A percentile compares a stretch with the other conserved stretches of the same genome.
phyloP scores from a whole-genome alignment of 495 filamentous ascomycete species.

The Mycothermus thermophilus region DNA sequence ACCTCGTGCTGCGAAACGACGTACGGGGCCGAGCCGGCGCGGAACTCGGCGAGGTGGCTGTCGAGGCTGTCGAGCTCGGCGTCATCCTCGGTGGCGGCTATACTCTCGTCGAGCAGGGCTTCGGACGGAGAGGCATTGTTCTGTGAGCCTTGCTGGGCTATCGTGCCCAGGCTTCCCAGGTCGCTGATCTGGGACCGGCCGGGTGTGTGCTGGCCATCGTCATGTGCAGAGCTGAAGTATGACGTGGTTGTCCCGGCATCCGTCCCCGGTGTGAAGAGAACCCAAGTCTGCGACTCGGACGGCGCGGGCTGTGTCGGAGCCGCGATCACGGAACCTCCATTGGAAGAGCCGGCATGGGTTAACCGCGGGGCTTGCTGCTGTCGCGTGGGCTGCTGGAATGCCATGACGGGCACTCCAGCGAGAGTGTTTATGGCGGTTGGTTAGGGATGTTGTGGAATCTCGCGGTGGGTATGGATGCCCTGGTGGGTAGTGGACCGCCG shows the following conservation, averaged over 20 bases:
- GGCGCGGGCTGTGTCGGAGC: conserved; percentile 26
- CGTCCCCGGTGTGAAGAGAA: conserved; percentile 75
- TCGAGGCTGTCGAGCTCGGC: conserved; percentile 83
- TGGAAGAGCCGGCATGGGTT: conserved; percentile 22
- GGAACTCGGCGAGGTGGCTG: conserved; percentile 76
- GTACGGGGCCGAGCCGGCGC: conserved; percentile 45
- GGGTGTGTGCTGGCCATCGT: conserved; percentile 54
- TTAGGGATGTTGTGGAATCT: neutral
- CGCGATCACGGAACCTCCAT: conserved; percentile 29
- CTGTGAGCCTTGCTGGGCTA: too few relatives aligned
- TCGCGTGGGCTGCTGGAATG: conserved; percentile 65
- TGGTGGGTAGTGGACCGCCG: too few relatives aligned
- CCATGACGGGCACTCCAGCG: conserved; percentile 42
- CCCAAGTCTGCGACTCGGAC: conserved; percentile 82
- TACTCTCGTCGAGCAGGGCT: conserved; percentile 36
- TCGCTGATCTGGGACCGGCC: conserved; percentile 69
- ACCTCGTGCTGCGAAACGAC: conserved; percentile 14
- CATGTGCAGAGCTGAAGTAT: conserved; percentile 52
- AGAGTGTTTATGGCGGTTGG: neutral
- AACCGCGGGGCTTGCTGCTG: conserved; percentile 31
- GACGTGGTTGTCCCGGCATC: conserved; percentile 48
- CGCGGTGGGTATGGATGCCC: too few relatives aligned
- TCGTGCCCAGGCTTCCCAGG: conserved; percentile 67
- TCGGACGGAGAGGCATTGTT: too few relatives aligned
- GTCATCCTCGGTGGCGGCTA: conserved; percentile 52